Evolutionary conservation across 1,139 yeast genomes (phyloP).

Genomic region (Yamadazyma atmosphaerica): DNA sequence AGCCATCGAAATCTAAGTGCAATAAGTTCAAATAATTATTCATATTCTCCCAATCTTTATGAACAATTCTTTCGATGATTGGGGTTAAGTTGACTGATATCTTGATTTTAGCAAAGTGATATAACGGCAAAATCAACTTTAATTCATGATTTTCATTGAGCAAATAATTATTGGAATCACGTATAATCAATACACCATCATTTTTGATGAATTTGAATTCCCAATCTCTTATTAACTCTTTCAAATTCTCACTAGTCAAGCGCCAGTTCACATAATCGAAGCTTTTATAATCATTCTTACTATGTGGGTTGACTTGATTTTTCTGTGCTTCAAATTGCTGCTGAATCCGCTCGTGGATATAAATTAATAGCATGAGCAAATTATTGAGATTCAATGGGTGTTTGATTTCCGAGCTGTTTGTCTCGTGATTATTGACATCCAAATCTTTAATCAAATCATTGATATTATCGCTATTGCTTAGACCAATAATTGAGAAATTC

Average conservation of each 20-base stretch:
- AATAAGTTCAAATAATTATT: conserved; percentile 45
- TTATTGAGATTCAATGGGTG: conserved; percentile 50
- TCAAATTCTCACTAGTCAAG: conserved; percentile 56
- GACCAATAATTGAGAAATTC: conserved; percentile 35
- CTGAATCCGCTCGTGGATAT: conserved; percentile 71
- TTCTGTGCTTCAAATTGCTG: conserved; percentile 30
- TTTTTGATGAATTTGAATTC: conserved; percentile 58
- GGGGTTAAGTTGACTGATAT: conserved; percentile 60
- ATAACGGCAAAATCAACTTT: conserved; percentile 63
- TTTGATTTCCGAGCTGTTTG: conserved; percentile 24
- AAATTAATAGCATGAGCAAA: conserved; percentile 63
- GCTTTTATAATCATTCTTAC: conserved; percentile 18
- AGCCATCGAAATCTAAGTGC: conserved; percentile 53
- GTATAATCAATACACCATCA: conserved; percentile 60
- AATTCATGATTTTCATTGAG: conserved; percentile 55
- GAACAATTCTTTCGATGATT: conserved; percentile 55
- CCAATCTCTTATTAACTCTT: conserved; percentile 60
- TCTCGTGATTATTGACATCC: conserved; percentile 36
- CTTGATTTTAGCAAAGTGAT: conserved; percentile 62
- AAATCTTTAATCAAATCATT: conserved; percentile 50
- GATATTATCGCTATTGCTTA: conserved; percentile 59
- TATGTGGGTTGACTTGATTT: conserved; percentile 6
- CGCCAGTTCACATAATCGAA: conserved; percentile 53
- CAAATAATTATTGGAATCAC: conserved; percentile 49
- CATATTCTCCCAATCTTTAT: conserved; percentile 67